Evolutionary conservation across 2,329 filamentous ascomycete species (phyloP).

Genomic region (Orbilia oligospora): DNA sequence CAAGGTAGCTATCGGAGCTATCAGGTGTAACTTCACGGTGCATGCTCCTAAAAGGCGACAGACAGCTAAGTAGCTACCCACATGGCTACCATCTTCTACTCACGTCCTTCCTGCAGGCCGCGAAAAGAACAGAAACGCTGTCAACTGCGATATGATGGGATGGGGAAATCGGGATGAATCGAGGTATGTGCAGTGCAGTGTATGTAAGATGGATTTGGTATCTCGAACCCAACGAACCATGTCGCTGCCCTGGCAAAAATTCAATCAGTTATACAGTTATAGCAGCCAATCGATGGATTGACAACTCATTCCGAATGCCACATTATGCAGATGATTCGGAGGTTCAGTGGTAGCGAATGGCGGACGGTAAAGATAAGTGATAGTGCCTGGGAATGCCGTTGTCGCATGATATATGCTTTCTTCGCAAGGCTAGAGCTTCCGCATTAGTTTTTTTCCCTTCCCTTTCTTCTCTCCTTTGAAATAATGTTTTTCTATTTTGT

Average conservation of each 20-base stretch:
- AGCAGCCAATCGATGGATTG: slow-evolving; percentile 30
- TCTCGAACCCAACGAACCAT: slow-evolving; percentile 37
- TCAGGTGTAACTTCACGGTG: slow-evolving; percentile 10
- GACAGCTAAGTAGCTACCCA: not conserved
- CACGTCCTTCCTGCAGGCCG: slow-evolving; percentile 9
- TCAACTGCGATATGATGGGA: slow-evolving; percentile 31
- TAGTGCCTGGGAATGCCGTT: slow-evolving; percentile 27
- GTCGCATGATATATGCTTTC: slow-evolving; percentile 23
- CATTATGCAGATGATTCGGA: slow-evolving; percentile 24
- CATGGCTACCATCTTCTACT: slow-evolving; percentile 11
- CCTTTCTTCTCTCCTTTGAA: not conserved
- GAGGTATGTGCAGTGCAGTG: not conserved
- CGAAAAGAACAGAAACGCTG: not conserved
- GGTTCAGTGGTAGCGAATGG: slow-evolving; percentile 26
- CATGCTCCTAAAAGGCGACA: slow-evolving; percentile 29
- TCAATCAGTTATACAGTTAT: not conserved
- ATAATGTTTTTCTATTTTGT: not conserved
- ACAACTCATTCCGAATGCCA: slow-evolving; percentile 46
- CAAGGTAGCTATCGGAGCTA: slow-evolving; percentile 3
- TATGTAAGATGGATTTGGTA: slow-evolving; percentile 31
- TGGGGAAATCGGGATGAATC: slow-evolving; percentile 27
- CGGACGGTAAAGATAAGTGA: slow-evolving; percentile 25
- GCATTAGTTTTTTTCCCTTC: not conserved
- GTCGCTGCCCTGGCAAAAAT: slow-evolving; percentile 8
- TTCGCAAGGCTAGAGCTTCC: slow-evolving; percentile 5